A percentile compares a stretch with the other conserved stretches of the same genome.
Conservation (phyloP, 164 flowering plant species). For the Taxillus chinensis region DNA sequence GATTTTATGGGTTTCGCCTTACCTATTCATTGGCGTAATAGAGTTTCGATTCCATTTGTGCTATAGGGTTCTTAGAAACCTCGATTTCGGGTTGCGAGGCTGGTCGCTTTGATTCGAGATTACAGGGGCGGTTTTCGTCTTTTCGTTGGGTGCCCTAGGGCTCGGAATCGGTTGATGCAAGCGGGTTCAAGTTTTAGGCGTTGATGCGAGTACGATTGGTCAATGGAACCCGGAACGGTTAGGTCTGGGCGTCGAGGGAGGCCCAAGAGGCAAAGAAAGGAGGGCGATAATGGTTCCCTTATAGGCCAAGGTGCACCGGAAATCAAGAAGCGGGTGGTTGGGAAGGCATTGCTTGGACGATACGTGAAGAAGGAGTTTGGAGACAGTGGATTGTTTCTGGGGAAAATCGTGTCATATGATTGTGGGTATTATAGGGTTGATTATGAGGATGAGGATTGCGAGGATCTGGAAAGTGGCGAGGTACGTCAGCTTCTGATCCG, state of each 20-base stretch:
- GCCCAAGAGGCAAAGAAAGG: slow-evolving; percentile 33
- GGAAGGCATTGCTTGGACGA: slow-evolving; percentile 41
- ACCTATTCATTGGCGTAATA: background rate
- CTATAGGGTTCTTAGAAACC: no score
- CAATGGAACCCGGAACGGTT: slow-evolving; percentile 30
- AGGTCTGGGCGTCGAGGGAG: slow-evolving; percentile 32
- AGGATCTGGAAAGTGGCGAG: slow-evolving; percentile 73
- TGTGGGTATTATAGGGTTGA: slow-evolving; percentile 67
- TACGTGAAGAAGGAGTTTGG: slow-evolving; percentile 70
- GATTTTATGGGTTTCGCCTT: background rate
- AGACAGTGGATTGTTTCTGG: slow-evolving; percentile 49
- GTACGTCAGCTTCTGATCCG: slow-evolving; percentile 27
- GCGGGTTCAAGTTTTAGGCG: background rate
- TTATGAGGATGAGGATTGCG: slow-evolving; percentile 91
- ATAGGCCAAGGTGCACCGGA: slow-evolving; percentile 5
- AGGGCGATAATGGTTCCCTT: slow-evolving; percentile 10
- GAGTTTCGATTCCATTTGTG: background rate
- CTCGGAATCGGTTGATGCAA: background rate
- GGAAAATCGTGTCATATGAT: slow-evolving; percentile 55
- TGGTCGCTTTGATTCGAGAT: background rate
- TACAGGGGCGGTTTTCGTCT: background rate
- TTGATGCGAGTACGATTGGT: background rate
- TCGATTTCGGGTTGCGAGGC: background rate
- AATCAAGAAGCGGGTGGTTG: slow-evolving; percentile 16
- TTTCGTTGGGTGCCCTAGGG: background rate